Evolutionary conservation across 192 early-diverging fungal genomes (phyloP).

Genomic region (Entomortierella beljakovae): DNA sequence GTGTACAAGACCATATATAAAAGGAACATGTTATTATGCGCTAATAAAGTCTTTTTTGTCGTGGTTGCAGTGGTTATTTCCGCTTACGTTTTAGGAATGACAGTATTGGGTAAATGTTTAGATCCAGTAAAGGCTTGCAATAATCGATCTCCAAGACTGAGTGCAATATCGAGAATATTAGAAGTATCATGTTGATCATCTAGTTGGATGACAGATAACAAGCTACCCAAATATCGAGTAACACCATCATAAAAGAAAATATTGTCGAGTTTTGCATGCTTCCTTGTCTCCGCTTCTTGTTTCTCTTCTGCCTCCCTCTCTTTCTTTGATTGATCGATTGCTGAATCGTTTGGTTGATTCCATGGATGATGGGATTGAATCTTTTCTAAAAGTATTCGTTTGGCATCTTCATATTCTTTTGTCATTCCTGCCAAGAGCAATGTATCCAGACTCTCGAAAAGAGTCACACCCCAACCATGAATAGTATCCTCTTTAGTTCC

Average conservation of each 20-base stretch:
- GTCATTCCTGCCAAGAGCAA: slow-evolving; percentile 71
- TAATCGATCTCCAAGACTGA: slow-evolving; percentile 67
- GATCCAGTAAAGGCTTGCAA: slow-evolving; percentile 64
- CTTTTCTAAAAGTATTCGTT: slow-evolving; percentile 55
- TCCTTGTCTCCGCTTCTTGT: background rate
- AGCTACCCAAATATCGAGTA: slow-evolving; percentile 74
- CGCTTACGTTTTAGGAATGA: slow-evolving; percentile 57
- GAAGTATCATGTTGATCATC: slow-evolving; percentile 46
- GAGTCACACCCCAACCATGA: slow-evolving; percentile 73
- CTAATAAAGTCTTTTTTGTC: too few species aligned
- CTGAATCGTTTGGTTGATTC: background rate
- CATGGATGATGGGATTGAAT: slow-evolving; percentile 50
- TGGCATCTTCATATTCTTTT: slow-evolving; percentile 68
- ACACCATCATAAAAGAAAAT: slow-evolving; percentile 73
- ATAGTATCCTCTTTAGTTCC: background rate
- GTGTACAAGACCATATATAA: background rate
- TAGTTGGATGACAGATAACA: slow-evolving; percentile 72
- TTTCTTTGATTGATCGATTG: background rate
- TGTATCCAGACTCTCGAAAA: slow-evolving; percentile 80
- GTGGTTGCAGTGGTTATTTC: too few species aligned
- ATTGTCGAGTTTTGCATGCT: background rate
- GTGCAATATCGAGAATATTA: slow-evolving; percentile 63
- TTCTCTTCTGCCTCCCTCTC: slow-evolving; percentile 34
- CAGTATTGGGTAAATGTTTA: slow-evolving; percentile 52
- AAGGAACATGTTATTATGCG: background rate